phyloP scores from a whole-genome alignment of 2,329 filamentous ascomycete genomes.

The Stagonosporopsis chrysanthemi region DNA sequence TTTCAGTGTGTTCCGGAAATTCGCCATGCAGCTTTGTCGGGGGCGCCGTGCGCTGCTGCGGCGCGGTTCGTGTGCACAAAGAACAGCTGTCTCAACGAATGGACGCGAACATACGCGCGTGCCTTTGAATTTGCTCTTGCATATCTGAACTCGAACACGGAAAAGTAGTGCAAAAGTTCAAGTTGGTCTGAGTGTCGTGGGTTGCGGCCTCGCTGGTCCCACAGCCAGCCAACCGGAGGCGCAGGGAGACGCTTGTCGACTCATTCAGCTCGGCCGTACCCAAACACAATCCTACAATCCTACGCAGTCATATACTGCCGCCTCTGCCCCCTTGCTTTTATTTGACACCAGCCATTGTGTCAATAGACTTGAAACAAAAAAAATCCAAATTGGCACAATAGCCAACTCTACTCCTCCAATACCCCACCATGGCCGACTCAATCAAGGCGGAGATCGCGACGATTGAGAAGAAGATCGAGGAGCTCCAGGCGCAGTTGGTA shows the following conservation, averaged over 20 bases:
- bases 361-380: not conserved
- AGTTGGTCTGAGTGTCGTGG: not conserved
- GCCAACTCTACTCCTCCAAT: slow-evolving; percentile 23
- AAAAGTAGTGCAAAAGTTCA: not conserved
- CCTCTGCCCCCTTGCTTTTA: not conserved
- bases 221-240: slow-evolving; percentile 18
- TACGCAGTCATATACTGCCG: slow-evolving; percentile 10
- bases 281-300: slow-evolving; percentile 6
- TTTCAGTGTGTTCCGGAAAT: not conserved
- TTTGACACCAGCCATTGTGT: not conserved
- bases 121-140: too few species aligned
- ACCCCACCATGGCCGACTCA: slow-evolving; percentile 43
- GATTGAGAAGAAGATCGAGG: slow-evolving; percentile 44
- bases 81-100: not conserved
- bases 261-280: slow-evolving; percentile 21
- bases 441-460: slow-evolving; percentile 43
- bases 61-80: not conserved
- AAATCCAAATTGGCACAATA: slow-evolving; percentile 23
- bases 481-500: slow-evolving; percentile 39
- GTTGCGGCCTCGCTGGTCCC: not conserved
- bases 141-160: too few species aligned
- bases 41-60: not conserved
- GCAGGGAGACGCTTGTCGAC: slow-evolving; percentile 18
- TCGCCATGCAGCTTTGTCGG: not conserved
- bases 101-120: too few species aligned